Conservation (phyloP, 78 protist species). For the Carpediemonas membranifera region DNA sequence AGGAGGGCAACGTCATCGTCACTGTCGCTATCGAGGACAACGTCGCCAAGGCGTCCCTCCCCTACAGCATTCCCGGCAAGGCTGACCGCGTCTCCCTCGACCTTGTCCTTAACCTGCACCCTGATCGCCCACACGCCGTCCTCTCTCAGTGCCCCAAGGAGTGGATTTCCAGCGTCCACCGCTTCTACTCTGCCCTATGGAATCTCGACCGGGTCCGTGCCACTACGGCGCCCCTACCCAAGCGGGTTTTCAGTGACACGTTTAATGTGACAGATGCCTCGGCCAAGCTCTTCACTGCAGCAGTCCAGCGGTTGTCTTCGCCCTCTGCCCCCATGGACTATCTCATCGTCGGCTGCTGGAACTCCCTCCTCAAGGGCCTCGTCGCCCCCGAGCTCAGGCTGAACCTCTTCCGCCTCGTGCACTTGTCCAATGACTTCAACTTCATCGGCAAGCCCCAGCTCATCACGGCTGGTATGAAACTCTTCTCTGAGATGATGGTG, state of each 20-base stretch:
- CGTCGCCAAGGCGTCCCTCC: too few relatives aligned
- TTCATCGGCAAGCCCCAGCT: slow-evolving; percentile 12
- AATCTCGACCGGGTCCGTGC: neutral
- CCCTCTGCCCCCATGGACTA: slow-evolving; percentile 39
- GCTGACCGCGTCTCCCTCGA: too few relatives aligned
- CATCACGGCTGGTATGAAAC: too few relatives aligned
- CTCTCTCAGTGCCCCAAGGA: too few relatives aligned
- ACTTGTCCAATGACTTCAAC: slow-evolving; percentile 22
- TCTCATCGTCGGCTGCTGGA: slow-evolving; percentile 46
- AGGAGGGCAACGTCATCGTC: too few relatives aligned
- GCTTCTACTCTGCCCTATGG: neutral
- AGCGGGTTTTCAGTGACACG: neutral
- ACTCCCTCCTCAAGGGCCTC: slow-evolving; percentile 23
- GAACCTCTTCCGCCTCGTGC: slow-evolving; percentile 37
- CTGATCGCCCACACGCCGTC: too few relatives aligned
- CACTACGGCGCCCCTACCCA: neutral
- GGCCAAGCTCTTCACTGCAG: too few relatives aligned
- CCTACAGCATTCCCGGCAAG: too few relatives aligned
- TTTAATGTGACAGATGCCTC: neutral
- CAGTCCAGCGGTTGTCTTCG: neutral
- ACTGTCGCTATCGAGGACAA: too few relatives aligned
- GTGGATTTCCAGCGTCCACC: too few relatives aligned
- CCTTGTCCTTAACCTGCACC: too few relatives aligned
- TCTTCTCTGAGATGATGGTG: too few relatives aligned
- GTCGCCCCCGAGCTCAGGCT: slow-evolving; percentile 19